Base-by-base conservation (phyloP, 129 eudicot genomes). In the Flaveria trinervia region DNA sequence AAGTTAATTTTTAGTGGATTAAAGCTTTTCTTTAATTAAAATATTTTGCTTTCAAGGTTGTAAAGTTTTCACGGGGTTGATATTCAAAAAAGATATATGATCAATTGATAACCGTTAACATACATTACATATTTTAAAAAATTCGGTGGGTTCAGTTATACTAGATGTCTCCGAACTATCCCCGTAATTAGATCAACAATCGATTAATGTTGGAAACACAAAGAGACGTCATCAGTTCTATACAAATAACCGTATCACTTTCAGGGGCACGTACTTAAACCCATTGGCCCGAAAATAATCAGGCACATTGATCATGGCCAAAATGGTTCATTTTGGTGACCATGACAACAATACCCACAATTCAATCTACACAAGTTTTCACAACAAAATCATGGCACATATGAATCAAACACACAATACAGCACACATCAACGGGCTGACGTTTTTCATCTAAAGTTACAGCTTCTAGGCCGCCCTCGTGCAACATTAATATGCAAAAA, bases 401-500 rank as follows among this genome's bases (percentile, higher is more conserved):
- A 68, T 18, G 68, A 61, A 61, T 26, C 43, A 61, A 26, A 61
- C 13, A 25, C 43, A 65, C 62, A 15, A 72, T 20, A 52, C n/a
- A 26, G 39, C 44, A 18, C 33, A 46, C 75, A 68, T 23, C 68
- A 17, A 44, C 4, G 23, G 60, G 60, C 70, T 20, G 49, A 41
- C 33, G 18, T 65, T 70, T 23, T 16, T 78, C 70, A 51, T 64
- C 85, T 76, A 86, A 81, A 90, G 76, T 91, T 91, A 83, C 98
- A 94, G 83, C 97, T 91, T 33, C 50, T 87, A 61, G 97, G 84
- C 28, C 83, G 87, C 12, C 98, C 97, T 76, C 88, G 84, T 93
- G 96, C 76, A 73, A 56, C 56, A 90, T 74, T 48, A 75, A 76
- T 3, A 72, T 61, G 75, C 62, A 51, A 65, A 14, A 23, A 18